These are phyloP conservation scores for Amylostereum areolatum DNA, from an alignment of 1,284 basidiomycete genomes.

Conservation along the genomic window DNA sequence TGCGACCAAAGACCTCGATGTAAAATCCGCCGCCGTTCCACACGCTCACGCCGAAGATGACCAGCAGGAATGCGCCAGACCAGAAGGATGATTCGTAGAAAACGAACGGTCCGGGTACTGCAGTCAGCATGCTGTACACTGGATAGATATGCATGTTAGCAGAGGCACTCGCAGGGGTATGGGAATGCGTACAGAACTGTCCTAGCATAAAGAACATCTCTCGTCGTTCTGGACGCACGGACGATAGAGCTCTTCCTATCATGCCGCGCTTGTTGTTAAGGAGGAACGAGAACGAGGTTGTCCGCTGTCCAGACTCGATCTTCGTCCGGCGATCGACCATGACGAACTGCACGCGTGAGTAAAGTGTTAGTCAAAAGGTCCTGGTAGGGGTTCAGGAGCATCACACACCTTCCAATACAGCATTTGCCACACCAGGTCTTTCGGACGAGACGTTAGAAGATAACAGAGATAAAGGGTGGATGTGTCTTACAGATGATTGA, in stretches of 20 bases:
- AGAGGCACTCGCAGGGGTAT: background rate
- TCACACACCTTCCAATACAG: conserved; percentile 78
- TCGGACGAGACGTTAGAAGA: conserved; percentile 9
- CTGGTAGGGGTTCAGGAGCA: background rate
- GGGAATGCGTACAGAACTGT: conserved; percentile 61
- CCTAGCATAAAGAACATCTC: conserved; percentile 78
- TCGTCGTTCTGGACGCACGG: conserved; percentile 55
- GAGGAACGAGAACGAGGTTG: conserved; percentile 81
- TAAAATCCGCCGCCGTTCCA: conserved; percentile 88
- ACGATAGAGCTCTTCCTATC: conserved; percentile 68
- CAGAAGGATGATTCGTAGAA: conserved; percentile 73
- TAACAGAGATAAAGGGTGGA: conserved; percentile 5
- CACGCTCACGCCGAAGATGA: conserved; percentile 76
- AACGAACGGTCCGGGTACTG: conserved; percentile 78
- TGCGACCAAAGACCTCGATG: conserved; percentile 92
- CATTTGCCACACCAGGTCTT: conserved; percentile 84
- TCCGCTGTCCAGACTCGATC: conserved; percentile 81
- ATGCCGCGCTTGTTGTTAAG: conserved; percentile 81
- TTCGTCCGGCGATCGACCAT: conserved; percentile 79
- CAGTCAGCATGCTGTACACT: conserved; percentile 86
- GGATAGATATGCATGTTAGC: background rate
- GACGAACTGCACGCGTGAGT: conserved; percentile 54
- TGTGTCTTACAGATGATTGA: conserved; percentile 61
- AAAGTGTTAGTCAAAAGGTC: background rate
- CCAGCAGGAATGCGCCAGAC: conserved; percentile 71